Evolutionary conservation across 164 flowering plant species (phyloP).

Genomic region (Cinnamomum micranthum): DNA sequence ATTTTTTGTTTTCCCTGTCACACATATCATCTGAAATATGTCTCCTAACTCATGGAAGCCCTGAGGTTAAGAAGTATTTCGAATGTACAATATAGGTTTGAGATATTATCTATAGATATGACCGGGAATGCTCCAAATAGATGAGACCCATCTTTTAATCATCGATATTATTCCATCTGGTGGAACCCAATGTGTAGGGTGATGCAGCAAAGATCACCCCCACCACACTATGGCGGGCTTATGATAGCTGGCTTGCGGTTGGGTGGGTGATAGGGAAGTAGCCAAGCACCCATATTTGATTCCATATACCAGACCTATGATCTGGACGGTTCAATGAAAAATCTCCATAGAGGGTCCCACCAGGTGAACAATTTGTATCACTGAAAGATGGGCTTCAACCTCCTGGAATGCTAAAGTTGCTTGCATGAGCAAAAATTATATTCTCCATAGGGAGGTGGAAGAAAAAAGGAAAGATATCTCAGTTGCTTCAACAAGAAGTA

Average conservation of each 20-base stretch:
- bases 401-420: neutral
- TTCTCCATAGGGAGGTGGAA: neutral
- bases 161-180: neutral
- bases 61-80: neutral
- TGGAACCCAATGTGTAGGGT: neutral
- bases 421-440: neutral
- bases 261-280: neutral
- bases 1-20: no score
- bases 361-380: neutral
- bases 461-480: neutral
- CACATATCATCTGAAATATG: neutral
- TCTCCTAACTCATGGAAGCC: neutral
- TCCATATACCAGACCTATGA: neutral
- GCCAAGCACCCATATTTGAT: neutral
- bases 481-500: neutral
- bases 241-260: neutral
- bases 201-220: neutral
- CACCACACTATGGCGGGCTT: neutral
- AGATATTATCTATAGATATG: neutral
- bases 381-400: neutral
- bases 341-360: neutral
- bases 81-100: neutral
- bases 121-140: neutral
- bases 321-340: neutral
- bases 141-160: neutral